phyloP scores from a whole-genome alignment of 169 alveolate species.

The Cryptosporidium viatorum region DNA sequence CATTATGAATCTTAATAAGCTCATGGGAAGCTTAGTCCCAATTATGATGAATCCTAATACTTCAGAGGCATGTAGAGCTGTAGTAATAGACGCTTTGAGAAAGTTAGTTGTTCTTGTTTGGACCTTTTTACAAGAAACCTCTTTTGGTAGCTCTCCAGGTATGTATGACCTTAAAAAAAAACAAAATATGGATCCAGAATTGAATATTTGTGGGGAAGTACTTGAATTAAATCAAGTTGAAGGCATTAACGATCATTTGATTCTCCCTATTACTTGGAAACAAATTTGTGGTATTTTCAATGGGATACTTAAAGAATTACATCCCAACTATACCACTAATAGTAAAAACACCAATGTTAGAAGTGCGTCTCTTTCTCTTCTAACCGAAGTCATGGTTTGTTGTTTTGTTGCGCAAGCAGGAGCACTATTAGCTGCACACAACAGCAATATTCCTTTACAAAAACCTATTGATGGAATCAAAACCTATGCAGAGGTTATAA shows the following conservation, averaged over 20 bases:
- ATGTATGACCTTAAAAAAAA: conserved; percentile 40
- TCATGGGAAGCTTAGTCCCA: conserved; percentile 35
- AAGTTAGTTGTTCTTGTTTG: conserved; percentile 49
- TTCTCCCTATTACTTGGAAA: conserved; percentile 68
- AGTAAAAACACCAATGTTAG: conserved; percentile 53
- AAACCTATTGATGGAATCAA: conserved; percentile 60
- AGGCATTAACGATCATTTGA: not conserved
- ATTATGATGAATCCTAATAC: conserved; percentile 57
- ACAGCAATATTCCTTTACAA: conserved; percentile 48
- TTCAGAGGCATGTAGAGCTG: conserved; percentile 71
- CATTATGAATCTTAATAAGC: conserved; percentile 45
- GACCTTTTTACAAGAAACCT: conserved; percentile 67
- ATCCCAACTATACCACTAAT: conserved; percentile 39
- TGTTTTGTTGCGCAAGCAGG: conserved; percentile 76
- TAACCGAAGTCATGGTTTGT: conserved; percentile 68
- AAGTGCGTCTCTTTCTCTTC: conserved; percentile 63
- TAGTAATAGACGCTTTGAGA: conserved; percentile 57
- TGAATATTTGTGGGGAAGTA: not conserved
- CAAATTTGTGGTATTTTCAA: conserved; percentile 21
- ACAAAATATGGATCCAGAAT: not conserved
- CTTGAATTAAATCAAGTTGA: not conserved
- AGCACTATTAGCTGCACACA: conserved; percentile 49
- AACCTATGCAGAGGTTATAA: conserved; percentile 39
- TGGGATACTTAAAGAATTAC: conserved; percentile 51
- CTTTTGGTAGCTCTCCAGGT: conserved; percentile 67